phyloP scores from a whole-genome alignment of 345 rosid species.

The Gossypium rotundifolium region DNA sequence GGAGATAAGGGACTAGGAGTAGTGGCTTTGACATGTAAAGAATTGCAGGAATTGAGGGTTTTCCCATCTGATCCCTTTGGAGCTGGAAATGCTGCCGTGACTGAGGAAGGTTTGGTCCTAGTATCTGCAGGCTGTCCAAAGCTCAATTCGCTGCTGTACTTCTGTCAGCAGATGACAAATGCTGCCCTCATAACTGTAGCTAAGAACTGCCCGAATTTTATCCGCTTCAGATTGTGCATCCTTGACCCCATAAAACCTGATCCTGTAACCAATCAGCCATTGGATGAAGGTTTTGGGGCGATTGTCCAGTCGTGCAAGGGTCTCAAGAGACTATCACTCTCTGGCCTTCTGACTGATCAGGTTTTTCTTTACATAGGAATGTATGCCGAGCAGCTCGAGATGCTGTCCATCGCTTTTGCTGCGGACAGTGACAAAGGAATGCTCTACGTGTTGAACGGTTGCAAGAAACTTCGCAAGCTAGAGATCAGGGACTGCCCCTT shows the following conservation, averaged over 20 bases:
- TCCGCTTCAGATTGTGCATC: conserved; percentile 69
- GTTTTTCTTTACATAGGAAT: conserved; percentile 86
- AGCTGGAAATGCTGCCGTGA: conserved; percentile 53
- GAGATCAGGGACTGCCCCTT: conserved; percentile 90
- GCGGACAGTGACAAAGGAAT: conserved; percentile 81
- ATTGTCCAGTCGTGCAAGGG: conserved; percentile 75
- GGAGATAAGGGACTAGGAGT: conserved; percentile 79
- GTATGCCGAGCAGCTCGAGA: conserved; percentile 80
- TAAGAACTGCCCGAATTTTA: conserved; percentile 77
- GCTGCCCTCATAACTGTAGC: conserved; percentile 82
- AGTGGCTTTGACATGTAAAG: conserved; percentile 74
- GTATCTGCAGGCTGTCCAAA: conserved; percentile 81
- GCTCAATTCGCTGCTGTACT: conserved; percentile 77
- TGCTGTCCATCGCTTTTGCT: conserved; percentile 92
- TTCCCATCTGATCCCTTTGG: conserved; percentile 74
- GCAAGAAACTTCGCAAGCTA: conserved; percentile 80
- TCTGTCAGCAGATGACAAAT: conserved; percentile 96
- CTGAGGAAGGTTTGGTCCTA: conserved; percentile 88
- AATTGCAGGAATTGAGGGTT: conserved; percentile 79
- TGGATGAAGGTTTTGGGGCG: conserved; percentile 96
- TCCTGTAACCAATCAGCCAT: conserved; percentile 53
- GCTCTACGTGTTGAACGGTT: conserved; percentile 78
- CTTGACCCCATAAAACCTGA: conserved; percentile 75
- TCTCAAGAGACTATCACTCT: conserved; percentile 59
- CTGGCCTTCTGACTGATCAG: conserved; percentile 75